Evolutionary conservation across 1,139 yeast genomes (phyloP).

Genomic region (Candida sp.): DNA sequence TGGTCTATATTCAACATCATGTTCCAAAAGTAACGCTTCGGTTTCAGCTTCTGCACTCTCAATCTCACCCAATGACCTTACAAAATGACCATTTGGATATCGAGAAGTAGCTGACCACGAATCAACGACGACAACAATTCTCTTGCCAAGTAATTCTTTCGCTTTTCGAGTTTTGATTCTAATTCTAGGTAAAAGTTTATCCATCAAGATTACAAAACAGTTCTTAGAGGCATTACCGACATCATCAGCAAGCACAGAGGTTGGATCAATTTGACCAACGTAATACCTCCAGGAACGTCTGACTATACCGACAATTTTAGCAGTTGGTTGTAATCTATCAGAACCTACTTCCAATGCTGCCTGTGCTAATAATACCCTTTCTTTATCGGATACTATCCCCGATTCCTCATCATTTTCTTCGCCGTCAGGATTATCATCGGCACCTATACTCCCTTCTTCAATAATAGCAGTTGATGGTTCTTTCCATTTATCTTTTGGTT

Average conservation of each 20-base stretch:
- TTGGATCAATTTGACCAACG: conserved; percentile 90
- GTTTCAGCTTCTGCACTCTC: conserved; percentile 96
- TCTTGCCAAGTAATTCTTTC: conserved; percentile 72
- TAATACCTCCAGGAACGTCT: conserved; percentile 96
- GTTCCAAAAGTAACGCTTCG: conserved; percentile 89
- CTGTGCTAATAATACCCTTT: conserved; percentile 69
- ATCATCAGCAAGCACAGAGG: conserved; percentile 59
- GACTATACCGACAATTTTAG: conserved; percentile 81
- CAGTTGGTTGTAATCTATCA: conserved; percentile 77
- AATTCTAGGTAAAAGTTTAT: conserved; percentile 81
- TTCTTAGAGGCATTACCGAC: conserved; percentile 62
- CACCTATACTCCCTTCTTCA: conserved; percentile 67
- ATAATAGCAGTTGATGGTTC: conserved; percentile 76
- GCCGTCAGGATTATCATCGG: conserved; percentile 56
- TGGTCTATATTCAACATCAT: conserved; percentile 96
- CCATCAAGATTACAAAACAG: conserved; percentile 88
- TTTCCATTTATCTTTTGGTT: conserved; percentile 88
- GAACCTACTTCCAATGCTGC: conserved; percentile 66
- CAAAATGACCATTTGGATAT: conserved; percentile 94
- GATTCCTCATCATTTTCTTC: conserved; percentile 38
- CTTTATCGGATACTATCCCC: conserved; percentile 63
- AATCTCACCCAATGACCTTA: conserved; percentile 81
- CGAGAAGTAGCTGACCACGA: conserved; percentile 86
- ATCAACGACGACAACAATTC: conserved; percentile 90
- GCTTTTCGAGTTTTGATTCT: conserved; percentile 88